Evolutionary conservation across 768 basidiomycete species (phyloP).

Genomic region (Phanerochaete carnosa): DNA sequence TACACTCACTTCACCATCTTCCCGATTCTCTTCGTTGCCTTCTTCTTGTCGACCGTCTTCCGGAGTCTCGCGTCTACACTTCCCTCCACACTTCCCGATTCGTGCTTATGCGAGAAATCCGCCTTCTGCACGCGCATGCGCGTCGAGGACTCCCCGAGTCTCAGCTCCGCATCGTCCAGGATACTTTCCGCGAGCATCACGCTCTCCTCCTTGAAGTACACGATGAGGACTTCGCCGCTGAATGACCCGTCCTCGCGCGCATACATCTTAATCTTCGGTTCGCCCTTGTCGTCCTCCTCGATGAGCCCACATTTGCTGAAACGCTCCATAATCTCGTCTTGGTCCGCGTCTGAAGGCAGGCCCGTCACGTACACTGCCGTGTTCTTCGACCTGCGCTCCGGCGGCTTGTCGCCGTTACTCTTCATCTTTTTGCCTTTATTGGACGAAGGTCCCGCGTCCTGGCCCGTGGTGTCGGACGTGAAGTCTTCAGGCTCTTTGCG

Average conservation of each 20-base stretch:
- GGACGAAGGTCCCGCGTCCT: constrained; percentile 48
- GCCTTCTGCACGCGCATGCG: constrained; percentile 75
- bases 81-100: constrained; percentile 34
- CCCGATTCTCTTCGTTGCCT: constrained; percentile 66
- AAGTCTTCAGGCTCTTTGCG: constrained; percentile 73
- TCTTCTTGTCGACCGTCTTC: constrained; percentile 76
- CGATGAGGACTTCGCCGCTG: constrained; percentile 92
- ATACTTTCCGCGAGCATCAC: constrained; percentile 80
- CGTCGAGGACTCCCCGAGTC: constrained; percentile 73
- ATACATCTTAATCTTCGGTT: constrained; percentile 95
- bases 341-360: constrained; percentile 73
- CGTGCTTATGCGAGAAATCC: constrained; percentile 70
- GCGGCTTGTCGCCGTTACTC: constrained; percentile 47
- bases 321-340: constrained; percentile 74
- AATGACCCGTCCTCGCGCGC: constrained; percentile 83
- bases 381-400: constrained; percentile 78
- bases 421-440: constrained; percentile 34
- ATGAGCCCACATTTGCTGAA: constrained; percentile 92
- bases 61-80: constrained; percentile 44
- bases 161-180: constrained; percentile 88
- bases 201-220: constrained; percentile 97
- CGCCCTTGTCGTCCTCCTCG: constrained; percentile 87
- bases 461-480: constrained; percentile 49
- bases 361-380: constrained; percentile 89
- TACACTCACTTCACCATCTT: constrained; percentile 80